Percentiles rank a stretch among this genome's conserved stretches.
Conservation (phyloP, 371 early-diverging fungal species). For the Coemansia sp. region DNA sequence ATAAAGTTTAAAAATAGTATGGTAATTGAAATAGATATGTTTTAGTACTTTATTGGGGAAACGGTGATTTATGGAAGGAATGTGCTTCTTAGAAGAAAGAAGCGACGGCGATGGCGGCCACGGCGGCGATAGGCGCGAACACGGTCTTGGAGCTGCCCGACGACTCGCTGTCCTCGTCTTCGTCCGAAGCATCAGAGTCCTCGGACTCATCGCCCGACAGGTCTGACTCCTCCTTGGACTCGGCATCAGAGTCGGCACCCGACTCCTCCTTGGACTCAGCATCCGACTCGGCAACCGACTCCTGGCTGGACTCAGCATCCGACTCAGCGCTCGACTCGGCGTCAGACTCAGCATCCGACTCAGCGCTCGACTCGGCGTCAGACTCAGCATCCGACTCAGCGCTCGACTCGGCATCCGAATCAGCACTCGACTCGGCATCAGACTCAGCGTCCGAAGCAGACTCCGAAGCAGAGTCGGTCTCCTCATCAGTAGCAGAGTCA, state of each 20-base stretch:
- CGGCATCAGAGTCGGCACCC: neutral
- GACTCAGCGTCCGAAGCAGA: neutral
- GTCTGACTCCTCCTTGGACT: neutral
- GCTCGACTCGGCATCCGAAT: neutral
- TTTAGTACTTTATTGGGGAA: neutral
- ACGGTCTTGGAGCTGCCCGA: slow-evolving; percentile 27
- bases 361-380: neutral
- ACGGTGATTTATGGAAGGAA: neutral
- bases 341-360: neutral
- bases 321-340: neutral
- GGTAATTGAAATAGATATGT: too few species aligned
- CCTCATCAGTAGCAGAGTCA: neutral
- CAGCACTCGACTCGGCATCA: neutral
- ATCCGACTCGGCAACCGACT: neutral
- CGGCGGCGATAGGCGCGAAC: slow-evolving; percentile 18
- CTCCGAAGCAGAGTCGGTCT: neutral
- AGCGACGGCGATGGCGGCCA: slow-evolving; percentile 27
- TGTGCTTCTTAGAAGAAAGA: slow-evolving; percentile 1
- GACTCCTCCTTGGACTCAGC: neutral
- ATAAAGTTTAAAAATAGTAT: too few species aligned
- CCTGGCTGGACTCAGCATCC: neutral
- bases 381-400: neutral
- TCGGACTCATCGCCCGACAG: neutral
- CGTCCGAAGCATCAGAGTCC: neutral
- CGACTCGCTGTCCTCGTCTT: neutral